Percentiles rank a stretch among this genome's conserved stretches.
Conservation (phyloP, 1,284 basidiomycete genomes). For the Trichosporon sp. region DNA sequence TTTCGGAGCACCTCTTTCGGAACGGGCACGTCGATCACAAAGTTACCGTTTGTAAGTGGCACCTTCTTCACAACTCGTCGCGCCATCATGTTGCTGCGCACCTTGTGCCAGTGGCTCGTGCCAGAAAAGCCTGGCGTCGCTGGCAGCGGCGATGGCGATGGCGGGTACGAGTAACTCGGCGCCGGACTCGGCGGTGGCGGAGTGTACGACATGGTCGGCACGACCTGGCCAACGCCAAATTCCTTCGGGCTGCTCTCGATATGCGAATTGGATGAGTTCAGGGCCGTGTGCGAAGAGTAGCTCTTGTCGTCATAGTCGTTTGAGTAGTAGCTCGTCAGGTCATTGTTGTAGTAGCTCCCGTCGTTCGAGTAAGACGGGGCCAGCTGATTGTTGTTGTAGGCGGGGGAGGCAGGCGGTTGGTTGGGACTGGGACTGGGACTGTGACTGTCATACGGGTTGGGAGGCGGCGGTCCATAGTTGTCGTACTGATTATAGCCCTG, state of each 20-base stretch:
- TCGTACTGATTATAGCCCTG: not conserved
- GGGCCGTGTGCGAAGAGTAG: conserved; percentile 29
- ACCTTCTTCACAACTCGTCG: conserved; percentile 65
- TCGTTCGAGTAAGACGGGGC: conserved; percentile 3
- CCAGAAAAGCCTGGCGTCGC: conserved; percentile 26
- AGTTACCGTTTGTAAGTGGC: conserved; percentile 72
- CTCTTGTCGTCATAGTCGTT: conserved; percentile 38
- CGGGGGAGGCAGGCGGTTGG: not conserved
- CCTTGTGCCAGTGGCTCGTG: conserved; percentile 36
- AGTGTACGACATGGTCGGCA: conserved; percentile 18
- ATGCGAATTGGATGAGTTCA: conserved; percentile 4
- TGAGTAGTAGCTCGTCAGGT: conserved; percentile 7
- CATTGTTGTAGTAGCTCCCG: conserved; percentile 3
- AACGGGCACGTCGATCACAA: conserved; percentile 73
- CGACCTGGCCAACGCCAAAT: conserved; percentile 33
- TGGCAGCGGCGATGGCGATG: conserved; percentile 13
- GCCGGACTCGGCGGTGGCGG: conserved; percentile 10
- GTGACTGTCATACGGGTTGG: conserved; percentile 16
- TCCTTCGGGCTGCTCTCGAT: conserved; percentile 23
- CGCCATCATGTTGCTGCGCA: conserved; percentile 37
- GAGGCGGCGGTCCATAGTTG: conserved; percentile 6
- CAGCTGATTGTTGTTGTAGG: conserved; percentile 16
- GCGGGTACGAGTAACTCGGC: conserved; percentile 11
- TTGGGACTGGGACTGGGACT: conserved; percentile 26
- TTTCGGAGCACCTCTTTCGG: conserved; percentile 62